phyloP scores from a whole-genome alignment of 2,329 filamentous ascomycete genomes.

The Zymoseptoria pseudotritici region DNA sequence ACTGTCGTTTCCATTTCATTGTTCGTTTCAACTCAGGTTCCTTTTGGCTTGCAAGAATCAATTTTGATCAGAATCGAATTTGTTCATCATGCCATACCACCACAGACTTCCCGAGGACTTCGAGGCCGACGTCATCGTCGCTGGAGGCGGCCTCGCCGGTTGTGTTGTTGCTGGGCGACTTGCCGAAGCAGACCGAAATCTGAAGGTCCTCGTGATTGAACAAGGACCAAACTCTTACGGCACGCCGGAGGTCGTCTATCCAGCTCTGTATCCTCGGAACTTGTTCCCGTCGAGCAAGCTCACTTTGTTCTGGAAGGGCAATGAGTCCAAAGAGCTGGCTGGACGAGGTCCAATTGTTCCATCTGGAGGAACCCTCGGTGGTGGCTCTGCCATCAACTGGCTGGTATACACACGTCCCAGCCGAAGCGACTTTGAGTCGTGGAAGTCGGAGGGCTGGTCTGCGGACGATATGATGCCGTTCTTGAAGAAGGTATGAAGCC shows the following conservation, averaged over 20 bases:
- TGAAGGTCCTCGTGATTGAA: slow-evolving; percentile 49
- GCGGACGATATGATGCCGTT: slow-evolving; percentile 47
- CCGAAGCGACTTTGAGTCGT: slow-evolving; percentile 44
- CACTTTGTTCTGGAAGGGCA: slow-evolving; percentile 47
- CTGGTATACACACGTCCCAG: slow-evolving; percentile 41
- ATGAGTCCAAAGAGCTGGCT: slow-evolving; percentile 39
- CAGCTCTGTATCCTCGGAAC: slow-evolving; percentile 44
- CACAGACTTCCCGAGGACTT: slow-evolving; percentile 10
- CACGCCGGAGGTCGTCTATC: slow-evolving; percentile 44
- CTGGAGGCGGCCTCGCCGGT: slow-evolving; percentile 39
- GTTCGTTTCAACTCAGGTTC: not conserved
- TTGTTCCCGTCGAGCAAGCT: slow-evolving; percentile 44
- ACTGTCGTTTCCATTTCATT: not conserved
- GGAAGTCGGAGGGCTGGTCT: slow-evolving; percentile 47
- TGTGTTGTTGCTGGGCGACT: slow-evolving; percentile 46
- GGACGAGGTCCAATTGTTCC: slow-evolving; percentile 40
- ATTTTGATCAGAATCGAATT: not conserved
- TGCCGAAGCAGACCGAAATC: slow-evolving; percentile 42
- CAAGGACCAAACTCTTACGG: slow-evolving; percentile 47
- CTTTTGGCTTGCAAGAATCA: not conserved
- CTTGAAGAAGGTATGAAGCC: slow-evolving; percentile 42
- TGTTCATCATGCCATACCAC: slow-evolving; percentile 11
- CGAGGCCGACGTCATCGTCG: slow-evolving; percentile 16
- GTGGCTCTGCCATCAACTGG: slow-evolving; percentile 42
- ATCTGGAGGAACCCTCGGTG: slow-evolving; percentile 50